These are phyloP conservation scores for Coprinopsis strossmayeri DNA, from an alignment of 768 basidiomycete genomes.

Conservation along the genomic window DNA sequence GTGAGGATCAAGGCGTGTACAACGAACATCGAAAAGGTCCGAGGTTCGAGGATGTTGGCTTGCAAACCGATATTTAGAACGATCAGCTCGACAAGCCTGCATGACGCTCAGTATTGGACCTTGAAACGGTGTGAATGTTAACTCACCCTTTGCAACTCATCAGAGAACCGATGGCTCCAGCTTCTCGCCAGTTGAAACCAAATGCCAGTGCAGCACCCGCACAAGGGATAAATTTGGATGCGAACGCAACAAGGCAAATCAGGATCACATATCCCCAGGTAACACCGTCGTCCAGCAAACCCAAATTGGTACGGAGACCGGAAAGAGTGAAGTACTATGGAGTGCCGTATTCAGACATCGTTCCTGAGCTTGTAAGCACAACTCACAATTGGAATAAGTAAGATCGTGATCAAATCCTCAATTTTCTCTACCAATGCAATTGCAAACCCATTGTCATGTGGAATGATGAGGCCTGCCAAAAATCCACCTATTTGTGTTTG, in stretches of 20 bases:
- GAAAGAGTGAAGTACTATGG: constrained; percentile 72
- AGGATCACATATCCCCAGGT: constrained; percentile 81
- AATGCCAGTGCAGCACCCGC: constrained; percentile 46
- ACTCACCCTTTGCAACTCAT: constrained; percentile 88
- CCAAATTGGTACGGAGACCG: constrained; percentile 76
- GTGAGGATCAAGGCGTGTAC: constrained; percentile 72
- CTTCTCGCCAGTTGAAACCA: constrained; percentile 70
- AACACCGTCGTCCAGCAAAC: constrained; percentile 63
- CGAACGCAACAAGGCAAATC: constrained; percentile 69
- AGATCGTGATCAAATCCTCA: constrained; percentile 74
- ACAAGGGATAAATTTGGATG: constrained; percentile 75
- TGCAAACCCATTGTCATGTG: constrained; percentile 76
- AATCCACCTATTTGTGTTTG: constrained; percentile 54
- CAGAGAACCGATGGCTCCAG: constrained; percentile 74
- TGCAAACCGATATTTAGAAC: constrained; percentile 83
- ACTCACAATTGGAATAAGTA: constrained; percentile 73
- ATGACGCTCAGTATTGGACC: too few relatives aligned
- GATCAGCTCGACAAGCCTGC: constrained; percentile 76
- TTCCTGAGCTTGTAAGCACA: not conserved
- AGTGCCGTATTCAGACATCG: too few relatives aligned
- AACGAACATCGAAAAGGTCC: constrained; percentile 88
- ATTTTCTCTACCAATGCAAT: constrained; percentile 78
- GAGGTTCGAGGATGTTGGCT: constrained; percentile 55
- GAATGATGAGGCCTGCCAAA: constrained; percentile 78
- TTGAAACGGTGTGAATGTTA: too few relatives aligned